phyloP scores from a whole-genome alignment of 2,329 filamentous ascomycete species.

The Trichoderma sp. region DNA sequence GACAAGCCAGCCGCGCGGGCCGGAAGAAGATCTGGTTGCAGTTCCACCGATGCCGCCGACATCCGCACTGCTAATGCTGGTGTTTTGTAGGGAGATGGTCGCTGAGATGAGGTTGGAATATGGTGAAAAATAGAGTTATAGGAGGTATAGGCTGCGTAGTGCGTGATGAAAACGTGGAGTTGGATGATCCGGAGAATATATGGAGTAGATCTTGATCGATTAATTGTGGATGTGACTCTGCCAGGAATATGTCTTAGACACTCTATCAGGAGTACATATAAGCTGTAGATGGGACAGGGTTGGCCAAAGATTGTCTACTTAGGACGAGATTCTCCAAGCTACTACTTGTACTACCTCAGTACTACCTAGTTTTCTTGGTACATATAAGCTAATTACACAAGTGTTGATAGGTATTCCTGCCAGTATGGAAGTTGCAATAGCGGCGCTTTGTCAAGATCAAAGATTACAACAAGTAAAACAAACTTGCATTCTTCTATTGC shows the following conservation, averaged over 20 bases:
- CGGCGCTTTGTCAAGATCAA: not conserved
- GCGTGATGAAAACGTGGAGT: not conserved
- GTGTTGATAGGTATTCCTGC: not conserved
- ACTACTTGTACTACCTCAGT: not conserved
- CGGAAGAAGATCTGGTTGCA: slow-evolving; percentile 10
- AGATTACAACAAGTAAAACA: not conserved
- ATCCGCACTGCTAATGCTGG: slow-evolving; percentile 28
- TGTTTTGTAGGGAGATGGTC: not conserved
- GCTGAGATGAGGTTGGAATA: not conserved
- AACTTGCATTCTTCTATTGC: not conserved
- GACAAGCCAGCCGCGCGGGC: slow-evolving; percentile 25
- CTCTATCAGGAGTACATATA: not conserved
- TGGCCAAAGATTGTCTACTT: not conserved
- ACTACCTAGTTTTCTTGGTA: not conserved
- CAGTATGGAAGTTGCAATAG: not conserved
- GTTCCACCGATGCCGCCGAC: slow-evolving; percentile 36
- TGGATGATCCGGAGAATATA: not conserved
- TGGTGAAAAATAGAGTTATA: slow-evolving; percentile 6
- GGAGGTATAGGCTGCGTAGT: not conserved
- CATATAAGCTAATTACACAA: not conserved
- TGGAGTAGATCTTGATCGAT: not conserved
- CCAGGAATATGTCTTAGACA: not conserved
- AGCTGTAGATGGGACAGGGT: not conserved
- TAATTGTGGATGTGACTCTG: not conserved
- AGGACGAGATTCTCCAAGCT: not conserved